Percentiles rank a stretch among this genome's conserved stretches.
phyloP scores from a whole-genome alignment of 2,329 filamentous ascomycete species.

The Pestalotiopsis sp. region DNA sequence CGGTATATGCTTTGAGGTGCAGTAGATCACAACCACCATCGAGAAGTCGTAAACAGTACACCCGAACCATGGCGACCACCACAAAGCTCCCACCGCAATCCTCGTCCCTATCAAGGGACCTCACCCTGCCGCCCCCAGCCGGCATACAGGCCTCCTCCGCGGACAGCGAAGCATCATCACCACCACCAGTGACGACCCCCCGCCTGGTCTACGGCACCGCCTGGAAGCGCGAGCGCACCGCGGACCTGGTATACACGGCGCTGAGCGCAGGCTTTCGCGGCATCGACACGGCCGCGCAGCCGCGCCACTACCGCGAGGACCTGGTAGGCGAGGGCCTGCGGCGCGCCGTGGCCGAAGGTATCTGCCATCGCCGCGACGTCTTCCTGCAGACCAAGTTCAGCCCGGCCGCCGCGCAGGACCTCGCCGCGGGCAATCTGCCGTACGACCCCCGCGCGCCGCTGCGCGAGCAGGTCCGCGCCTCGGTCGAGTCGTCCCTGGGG shows the following conservation, averaged over 20 bases:
- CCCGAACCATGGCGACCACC: constrained; percentile 6
- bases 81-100: background rate
- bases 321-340: constrained; percentile 68
- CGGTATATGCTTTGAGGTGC: background rate
- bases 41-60: background rate
- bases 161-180: background rate
- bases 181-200: constrained; percentile 40
- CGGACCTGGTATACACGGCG: constrained; percentile 67
- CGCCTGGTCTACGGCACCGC: constrained; percentile 75
- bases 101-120: constrained; percentile 15
- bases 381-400: constrained; percentile 88
- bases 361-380: constrained; percentile 59
- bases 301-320: constrained; percentile 74
- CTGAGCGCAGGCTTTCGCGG: constrained; percentile 68
- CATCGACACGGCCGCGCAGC: constrained; percentile 78
- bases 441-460: constrained; percentile 61
- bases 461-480: constrained; percentile 64
- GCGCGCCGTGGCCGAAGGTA: constrained; percentile 57
- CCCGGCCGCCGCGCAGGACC: constrained; percentile 61
- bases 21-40: background rate
- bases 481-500: constrained; percentile 64
- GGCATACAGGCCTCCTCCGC: constrained; percentile 2
- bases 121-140: constrained; percentile 14
- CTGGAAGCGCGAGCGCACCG: constrained; percentile 76
- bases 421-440: constrained; percentile 48